Percentiles rank a stretch among this genome's conserved stretches.
phyloP scores from a whole-genome alignment of 2,329 filamentous ascomycete species.

The Lecanosticta acicola region DNA sequence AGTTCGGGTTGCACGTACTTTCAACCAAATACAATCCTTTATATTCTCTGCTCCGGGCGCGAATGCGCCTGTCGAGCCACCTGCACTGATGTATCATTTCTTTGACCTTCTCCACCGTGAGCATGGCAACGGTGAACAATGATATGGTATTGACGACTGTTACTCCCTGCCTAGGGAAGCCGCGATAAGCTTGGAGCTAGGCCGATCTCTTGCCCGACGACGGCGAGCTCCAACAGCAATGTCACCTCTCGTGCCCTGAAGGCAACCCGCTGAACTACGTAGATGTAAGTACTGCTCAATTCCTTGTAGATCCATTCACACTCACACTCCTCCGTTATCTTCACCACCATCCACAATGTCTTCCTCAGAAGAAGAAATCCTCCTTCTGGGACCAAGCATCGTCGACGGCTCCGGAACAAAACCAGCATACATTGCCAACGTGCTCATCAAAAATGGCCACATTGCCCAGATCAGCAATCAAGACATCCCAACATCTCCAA shows the following conservation, averaged over 20 bases:
- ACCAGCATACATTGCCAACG: constrained; percentile 19
- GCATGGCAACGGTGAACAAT: too few species aligned
- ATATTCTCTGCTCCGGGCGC: constrained; percentile 5
- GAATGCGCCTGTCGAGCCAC: constrained; percentile 6
- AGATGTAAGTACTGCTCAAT: background rate
- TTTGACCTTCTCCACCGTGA: too few species aligned
- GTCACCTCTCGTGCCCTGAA: background rate
- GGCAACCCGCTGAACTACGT: too few species aligned
- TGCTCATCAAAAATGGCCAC: constrained; percentile 16
- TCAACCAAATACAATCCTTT: constrained; percentile 10
- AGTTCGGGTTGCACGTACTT: background rate
- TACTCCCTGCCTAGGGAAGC: too few species aligned
- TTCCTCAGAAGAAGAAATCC: constrained; percentile 1
- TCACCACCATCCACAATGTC: too few species aligned
- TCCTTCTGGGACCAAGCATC: constrained; percentile 22
- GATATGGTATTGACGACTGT: too few species aligned
- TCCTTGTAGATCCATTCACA: background rate
- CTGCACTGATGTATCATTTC: too few species aligned
- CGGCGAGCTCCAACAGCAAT: background rate
- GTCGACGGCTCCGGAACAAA: constrained; percentile 24
- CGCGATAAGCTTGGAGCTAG: background rate
- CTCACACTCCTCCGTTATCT: background rate
- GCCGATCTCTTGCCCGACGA: background rate
- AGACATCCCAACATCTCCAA: background rate
- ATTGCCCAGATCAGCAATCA: constrained; percentile 15